phyloP scores from a whole-genome alignment of 495 filamentous ascomycete species.

The Lichenothelia convexa region DNA sequence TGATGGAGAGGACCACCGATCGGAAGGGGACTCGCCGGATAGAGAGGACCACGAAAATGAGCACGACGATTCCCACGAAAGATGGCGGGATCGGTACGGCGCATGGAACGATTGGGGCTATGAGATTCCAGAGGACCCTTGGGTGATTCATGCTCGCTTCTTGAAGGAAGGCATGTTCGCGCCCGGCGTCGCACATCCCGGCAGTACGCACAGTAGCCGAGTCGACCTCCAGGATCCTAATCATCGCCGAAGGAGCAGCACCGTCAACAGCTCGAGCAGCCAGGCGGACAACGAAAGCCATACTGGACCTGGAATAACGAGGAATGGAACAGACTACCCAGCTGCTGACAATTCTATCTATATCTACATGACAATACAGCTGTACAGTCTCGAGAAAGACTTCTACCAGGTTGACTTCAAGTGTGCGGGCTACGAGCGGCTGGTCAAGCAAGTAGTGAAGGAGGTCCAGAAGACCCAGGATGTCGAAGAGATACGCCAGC shows the following conservation, averaged over 20 bases:
- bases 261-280: conserved; percentile 25
- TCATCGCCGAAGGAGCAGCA: conserved; percentile 23
- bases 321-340: conserved; percentile 1
- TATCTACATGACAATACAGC: conserved; percentile 88
- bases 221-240: conserved; percentile 33
- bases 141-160: conserved; percentile 86
- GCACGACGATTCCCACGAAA: conserved; percentile 1
- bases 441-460: conserved; percentile 24
- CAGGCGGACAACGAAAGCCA: conserved; percentile 6
- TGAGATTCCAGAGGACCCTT: conserved; percentile 77
- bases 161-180: conserved; percentile 51
- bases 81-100: conserved; percentile 12
- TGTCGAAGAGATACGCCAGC: conserved; percentile 15
- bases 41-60: conserved; percentile 5
- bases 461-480: conserved; percentile 14
- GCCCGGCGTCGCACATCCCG: conserved; percentile 30
- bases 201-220: conserved; percentile 36
- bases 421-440: conserved; percentile 89
- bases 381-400: conserved; percentile 84
- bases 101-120: conserved; percentile 34
- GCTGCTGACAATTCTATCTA: conserved; percentile 35
- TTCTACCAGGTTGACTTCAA: conserved; percentile 98
- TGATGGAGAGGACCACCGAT: conserved; percentile 6
- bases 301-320: background rate
- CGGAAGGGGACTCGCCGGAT: conserved; percentile 14